Conservation (phyloP, 768 basidiomycete genomes). For the Sarcomyxa edulis region DNA sequence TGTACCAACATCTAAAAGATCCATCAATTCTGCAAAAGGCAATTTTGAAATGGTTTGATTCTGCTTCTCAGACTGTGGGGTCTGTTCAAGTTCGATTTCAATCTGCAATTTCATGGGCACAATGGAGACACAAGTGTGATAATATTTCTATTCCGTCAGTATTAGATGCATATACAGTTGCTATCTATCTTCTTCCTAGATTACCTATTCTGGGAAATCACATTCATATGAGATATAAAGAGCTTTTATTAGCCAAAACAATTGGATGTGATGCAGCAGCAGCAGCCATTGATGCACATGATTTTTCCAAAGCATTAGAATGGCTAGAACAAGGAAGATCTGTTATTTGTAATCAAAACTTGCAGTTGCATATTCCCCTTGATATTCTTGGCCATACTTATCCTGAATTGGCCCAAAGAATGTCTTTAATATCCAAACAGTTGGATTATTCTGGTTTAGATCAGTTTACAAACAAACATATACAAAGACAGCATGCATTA, state of each 20-base stretch:
- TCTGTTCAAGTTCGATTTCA: background rate
- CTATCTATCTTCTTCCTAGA: conserved; percentile 1
- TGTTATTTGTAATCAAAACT: conserved; percentile 14
- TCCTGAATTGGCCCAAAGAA: conserved; percentile 4
- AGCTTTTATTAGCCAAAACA: background rate
- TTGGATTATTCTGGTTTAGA: conserved; percentile 1
- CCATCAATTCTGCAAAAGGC: too few species aligned
- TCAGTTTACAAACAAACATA: conserved; percentile 3
- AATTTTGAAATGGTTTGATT: too few species aligned
- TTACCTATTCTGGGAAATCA: background rate
- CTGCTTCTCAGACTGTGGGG: background rate
- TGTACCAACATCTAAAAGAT: too few species aligned
- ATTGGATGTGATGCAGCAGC: conserved; percentile 10
- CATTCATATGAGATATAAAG: background rate
- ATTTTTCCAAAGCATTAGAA: conserved; percentile 11
- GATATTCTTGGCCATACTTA: conserved; percentile 11
- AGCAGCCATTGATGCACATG: conserved; percentile 7
- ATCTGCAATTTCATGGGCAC: background rate
- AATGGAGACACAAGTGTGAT: background rate
- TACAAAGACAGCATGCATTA: conserved; percentile 9
- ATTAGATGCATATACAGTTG: background rate
- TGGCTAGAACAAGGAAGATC: conserved; percentile 19
- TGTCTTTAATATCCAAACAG: conserved; percentile 4
- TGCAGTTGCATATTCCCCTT: conserved; percentile 12
- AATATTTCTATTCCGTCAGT: background rate